Evolutionary conservation across 768 basidiomycete genomes (phyloP).

Genomic region (Lactarius sp.): DNA sequence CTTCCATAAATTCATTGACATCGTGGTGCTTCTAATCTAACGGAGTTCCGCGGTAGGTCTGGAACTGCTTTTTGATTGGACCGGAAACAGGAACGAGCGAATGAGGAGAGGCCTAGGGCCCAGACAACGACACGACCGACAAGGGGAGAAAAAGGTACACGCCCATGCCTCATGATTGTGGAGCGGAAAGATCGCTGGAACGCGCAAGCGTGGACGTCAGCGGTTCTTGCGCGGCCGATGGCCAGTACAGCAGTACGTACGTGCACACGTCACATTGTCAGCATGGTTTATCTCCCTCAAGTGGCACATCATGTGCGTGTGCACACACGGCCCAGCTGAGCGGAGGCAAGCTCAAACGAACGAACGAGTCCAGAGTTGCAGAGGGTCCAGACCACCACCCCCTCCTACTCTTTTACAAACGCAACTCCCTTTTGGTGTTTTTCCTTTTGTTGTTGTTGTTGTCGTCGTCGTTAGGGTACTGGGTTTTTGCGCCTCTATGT

Average conservation of each 20-base stretch:
- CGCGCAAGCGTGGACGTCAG: neutral
- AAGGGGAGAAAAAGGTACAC: slow-evolving; percentile 13
- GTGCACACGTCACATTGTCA: slow-evolving; percentile 2
- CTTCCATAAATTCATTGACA: neutral
- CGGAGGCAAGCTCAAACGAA: too few relatives aligned
- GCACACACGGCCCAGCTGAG: neutral
- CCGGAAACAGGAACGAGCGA: neutral
- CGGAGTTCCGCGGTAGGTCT: slow-evolving; percentile 8
- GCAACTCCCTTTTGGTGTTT: too few relatives aligned
- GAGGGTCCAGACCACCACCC: too few relatives aligned
- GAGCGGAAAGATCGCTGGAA: slow-evolving; percentile 25
- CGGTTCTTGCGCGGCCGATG: slow-evolving; percentile 13
- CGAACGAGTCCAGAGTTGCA: too few relatives aligned
- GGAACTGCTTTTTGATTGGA: slow-evolving; percentile 9
- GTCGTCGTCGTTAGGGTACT: too few relatives aligned
- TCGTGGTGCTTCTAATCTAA: neutral
- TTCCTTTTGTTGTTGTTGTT: too few relatives aligned
- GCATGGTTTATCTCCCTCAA: neutral
- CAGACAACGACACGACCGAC: neutral
- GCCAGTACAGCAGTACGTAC: neutral
- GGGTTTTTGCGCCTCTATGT: too few relatives aligned
- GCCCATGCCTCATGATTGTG: slow-evolving; percentile 21
- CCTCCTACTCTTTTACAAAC: too few relatives aligned
- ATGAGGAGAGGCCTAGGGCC: neutral
- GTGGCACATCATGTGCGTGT: neutral